Conservation (phyloP, 202 grass and related monocot genomes). For the Eragrostis tef region DNA sequence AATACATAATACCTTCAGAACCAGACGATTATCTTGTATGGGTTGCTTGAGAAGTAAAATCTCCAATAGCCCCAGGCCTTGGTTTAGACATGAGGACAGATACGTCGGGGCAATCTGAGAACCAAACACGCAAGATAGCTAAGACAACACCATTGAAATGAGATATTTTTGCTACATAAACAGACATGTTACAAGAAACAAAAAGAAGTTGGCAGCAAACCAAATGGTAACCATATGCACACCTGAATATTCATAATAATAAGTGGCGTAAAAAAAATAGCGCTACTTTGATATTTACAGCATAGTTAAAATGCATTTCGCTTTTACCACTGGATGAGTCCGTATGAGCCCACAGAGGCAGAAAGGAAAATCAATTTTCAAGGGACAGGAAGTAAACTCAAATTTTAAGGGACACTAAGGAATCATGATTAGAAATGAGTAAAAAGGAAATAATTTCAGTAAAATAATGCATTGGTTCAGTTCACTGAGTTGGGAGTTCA, state of each 20-base stretch:
- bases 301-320: not conserved
- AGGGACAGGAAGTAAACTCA: not conserved
- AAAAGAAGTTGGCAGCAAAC: not conserved
- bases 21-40: conserved; percentile 65
- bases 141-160: conserved; percentile 29
- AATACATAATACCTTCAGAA: conserved; percentile 76
- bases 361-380: not conserved
- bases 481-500: conserved; percentile 10
- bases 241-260: conserved; percentile 33
- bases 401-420: not conserved
- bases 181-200: conserved; percentile 2
- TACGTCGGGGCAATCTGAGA: conserved; percentile 91
- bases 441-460: conserved; percentile 4
- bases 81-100: conserved; percentile 85
- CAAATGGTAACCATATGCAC: not conserved
- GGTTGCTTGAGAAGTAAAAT: conserved; percentile 91
- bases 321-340: not conserved
- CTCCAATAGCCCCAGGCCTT: conserved; percentile 86
- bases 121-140: conserved; percentile 46
- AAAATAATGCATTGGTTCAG: conserved; percentile 12
- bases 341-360: not conserved
- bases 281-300: not conserved
- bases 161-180: conserved; percentile 18
- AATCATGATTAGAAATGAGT: not conserved
- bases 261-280: not conserved